A percentile compares a stretch with the other conserved stretches of the same genome.
phyloP scores from a whole-genome alignment of 2,329 filamentous ascomycete species.

The Ophidiomyces ophidiicola region DNA sequence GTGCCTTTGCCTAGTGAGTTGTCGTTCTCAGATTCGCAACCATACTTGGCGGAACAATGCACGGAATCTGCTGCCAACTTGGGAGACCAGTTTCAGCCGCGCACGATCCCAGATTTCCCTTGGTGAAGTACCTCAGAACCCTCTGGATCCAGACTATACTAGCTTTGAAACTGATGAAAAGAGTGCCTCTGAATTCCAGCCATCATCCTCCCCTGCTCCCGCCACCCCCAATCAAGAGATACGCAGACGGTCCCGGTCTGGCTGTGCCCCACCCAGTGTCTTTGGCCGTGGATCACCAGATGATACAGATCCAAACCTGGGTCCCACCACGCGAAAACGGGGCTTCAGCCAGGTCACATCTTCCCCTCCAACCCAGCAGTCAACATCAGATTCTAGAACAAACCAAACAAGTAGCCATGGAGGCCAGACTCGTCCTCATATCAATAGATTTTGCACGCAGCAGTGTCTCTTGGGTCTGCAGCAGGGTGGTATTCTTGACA shows the following conservation, averaged over 20 bases:
- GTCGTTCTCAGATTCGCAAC: conserved; percentile 14
- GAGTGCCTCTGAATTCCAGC: too few species aligned
- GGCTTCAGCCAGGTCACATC: conserved; percentile 19
- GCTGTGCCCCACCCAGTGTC: too few species aligned
- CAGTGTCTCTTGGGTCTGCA: conserved; percentile 22
- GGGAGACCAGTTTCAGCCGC: conserved; percentile 18
- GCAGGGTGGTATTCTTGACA: conserved; percentile 16
- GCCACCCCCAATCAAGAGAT: too few species aligned
- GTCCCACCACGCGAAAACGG: conserved; percentile 17
- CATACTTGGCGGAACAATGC: conserved; percentile 19
- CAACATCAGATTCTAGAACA: conserved; percentile 11
- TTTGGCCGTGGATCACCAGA: conserved; percentile 11
- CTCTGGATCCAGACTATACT: conserved; percentile 15
- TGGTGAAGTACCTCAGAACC: conserved; percentile 15
- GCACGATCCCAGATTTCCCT: conserved; percentile 17
- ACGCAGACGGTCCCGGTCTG: too few species aligned
- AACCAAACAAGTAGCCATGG: conserved; percentile 4
- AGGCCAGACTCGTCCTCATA: conserved; percentile 13
- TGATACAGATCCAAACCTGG: conserved; percentile 16
- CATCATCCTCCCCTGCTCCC: too few species aligned
- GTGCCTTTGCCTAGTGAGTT: conserved; percentile 20
- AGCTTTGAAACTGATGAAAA: too few species aligned
- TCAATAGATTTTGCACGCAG: conserved; percentile 21
- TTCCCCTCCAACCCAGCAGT: conserved; percentile 15
- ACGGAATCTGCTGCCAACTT: conserved; percentile 15